These are phyloP conservation scores for Linum lewisii DNA, from an alignment of 345 rosid genomes.

Conservation along the genomic window DNA sequence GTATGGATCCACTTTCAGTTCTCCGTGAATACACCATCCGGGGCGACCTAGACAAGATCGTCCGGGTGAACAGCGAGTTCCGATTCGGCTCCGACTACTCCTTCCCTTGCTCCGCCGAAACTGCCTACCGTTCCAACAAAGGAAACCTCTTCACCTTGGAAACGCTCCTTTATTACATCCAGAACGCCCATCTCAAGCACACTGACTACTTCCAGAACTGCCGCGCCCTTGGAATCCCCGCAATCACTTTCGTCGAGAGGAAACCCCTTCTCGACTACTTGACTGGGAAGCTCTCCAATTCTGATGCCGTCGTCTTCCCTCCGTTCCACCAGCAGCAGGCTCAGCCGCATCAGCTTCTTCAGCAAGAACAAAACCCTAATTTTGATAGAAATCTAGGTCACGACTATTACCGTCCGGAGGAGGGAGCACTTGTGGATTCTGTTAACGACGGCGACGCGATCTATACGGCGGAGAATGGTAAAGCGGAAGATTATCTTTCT, in stretches of 20 bases:
- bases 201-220: slow-evolving; percentile 69
- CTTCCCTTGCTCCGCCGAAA: slow-evolving; percentile 51
- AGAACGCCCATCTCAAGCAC: slow-evolving; percentile 56
- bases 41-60: slow-evolving; percentile 48
- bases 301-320: slow-evolving; percentile 67
- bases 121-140: slow-evolving; percentile 76
- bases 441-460: slow-evolving; percentile 10
- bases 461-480: slow-evolving; percentile 2
- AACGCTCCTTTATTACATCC: slow-evolving; percentile 54
- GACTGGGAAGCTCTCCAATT: slow-evolving; percentile 47
- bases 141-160: slow-evolving; percentile 81
- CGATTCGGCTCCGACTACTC: slow-evolving; percentile 58
- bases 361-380: neutral
- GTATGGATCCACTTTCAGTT: slow-evolving; percentile 72
- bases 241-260: slow-evolving; percentile 72
- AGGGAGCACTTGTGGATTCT: neutral
- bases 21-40: slow-evolving; percentile 64
- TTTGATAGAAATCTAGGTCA: neutral
- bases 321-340: slow-evolving; percentile 32
- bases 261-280: slow-evolving; percentile 84
- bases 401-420: neutral
- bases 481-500: slow-evolving; percentile 21
- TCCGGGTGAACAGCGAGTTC: slow-evolving; percentile 40
- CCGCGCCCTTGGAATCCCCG: slow-evolving; percentile 44
- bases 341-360: slow-evolving; percentile 1